Conservation (phyloP, 257 asterid genomes). For the Lavandula angustifolia region DNA sequence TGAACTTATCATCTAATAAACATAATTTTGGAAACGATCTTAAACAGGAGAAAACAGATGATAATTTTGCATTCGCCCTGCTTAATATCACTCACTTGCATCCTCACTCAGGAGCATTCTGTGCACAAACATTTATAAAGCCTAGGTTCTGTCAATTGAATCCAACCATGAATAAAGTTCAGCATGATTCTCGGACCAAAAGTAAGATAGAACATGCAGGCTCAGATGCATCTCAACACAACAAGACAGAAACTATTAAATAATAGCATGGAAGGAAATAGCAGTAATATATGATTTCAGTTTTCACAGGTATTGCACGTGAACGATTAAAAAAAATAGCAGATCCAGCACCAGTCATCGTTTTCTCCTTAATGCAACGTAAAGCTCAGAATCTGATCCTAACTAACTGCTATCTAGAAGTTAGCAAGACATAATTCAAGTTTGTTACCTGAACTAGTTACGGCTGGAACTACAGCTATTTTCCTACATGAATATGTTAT, state of each 20-base stretch:
- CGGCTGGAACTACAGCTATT: neutral
- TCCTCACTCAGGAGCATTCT: neutral
- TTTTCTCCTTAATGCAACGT: neutral
- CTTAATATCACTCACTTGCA: neutral
- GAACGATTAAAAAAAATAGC: neutral
- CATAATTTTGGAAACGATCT: neutral
- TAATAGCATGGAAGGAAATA: neutral
- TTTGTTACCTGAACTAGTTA: neutral
- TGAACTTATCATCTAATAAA: neutral
- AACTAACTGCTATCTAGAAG: neutral
- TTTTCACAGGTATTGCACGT: neutral
- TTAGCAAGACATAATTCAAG: neutral
- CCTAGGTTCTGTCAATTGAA: neutral
- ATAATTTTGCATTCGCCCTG: neutral
- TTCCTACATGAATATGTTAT: conserved; percentile 1
- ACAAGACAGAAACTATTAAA: neutral
- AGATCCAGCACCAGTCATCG: neutral
- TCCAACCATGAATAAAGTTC: neutral
- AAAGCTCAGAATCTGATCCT: neutral
- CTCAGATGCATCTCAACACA: neutral
- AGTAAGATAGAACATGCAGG: neutral
- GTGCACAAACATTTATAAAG: neutral
- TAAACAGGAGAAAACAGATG: neutral
- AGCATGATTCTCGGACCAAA: neutral
- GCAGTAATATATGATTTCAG: neutral